phyloP scores from a whole-genome alignment of 2,329 filamentous ascomycete genomes.

The Arthrobotrys pseudoclavata region DNA sequence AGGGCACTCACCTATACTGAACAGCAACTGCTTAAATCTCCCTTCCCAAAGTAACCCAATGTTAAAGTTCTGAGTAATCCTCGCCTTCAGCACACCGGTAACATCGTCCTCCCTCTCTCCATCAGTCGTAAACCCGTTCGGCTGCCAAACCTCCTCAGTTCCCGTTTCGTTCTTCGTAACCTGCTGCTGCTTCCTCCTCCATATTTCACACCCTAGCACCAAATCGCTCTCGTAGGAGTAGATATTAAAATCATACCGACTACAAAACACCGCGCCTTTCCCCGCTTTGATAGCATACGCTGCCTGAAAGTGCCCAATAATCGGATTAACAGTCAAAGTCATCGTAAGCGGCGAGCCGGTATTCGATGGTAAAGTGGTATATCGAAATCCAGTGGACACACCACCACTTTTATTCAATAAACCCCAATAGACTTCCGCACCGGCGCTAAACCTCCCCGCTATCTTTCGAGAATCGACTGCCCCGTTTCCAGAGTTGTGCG shows the following conservation, averaged over 20 bases:
- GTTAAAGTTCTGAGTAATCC: constrained; percentile 87
- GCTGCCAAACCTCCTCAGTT: constrained; percentile 26
- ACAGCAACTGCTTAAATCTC: constrained; percentile 88
- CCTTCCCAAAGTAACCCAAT: constrained; percentile 94
- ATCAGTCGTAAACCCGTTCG: constrained; percentile 44
- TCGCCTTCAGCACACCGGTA: constrained; percentile 88
- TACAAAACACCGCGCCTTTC: constrained; percentile 84
- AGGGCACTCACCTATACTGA: constrained; percentile 73
- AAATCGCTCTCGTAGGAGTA: constrained; percentile 98
- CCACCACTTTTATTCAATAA: constrained; percentile 94
- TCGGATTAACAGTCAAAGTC: constrained; percentile 89
- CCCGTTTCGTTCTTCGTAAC: neutral
- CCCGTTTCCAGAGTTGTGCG: constrained; percentile 59
- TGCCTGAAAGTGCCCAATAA: constrained; percentile 93
- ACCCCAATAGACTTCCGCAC: constrained; percentile 95
- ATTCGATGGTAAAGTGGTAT: constrained; percentile 85
- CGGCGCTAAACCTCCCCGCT: constrained; percentile 87
- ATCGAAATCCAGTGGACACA: constrained; percentile 87
- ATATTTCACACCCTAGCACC: constrained; percentile 91
- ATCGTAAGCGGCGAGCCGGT: constrained; percentile 92
- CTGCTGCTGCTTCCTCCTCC: constrained; percentile 75
- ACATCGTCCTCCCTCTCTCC: constrained; percentile 69
- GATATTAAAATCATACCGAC: constrained; percentile 95
- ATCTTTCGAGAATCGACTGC: constrained; percentile 71
- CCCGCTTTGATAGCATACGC: constrained; percentile 93